Evolutionary conservation across 192 early-diverging fungal species (phyloP), one percentile per base, ranked within the genome.

Genomic region (Coemansia sp.): DNA sequence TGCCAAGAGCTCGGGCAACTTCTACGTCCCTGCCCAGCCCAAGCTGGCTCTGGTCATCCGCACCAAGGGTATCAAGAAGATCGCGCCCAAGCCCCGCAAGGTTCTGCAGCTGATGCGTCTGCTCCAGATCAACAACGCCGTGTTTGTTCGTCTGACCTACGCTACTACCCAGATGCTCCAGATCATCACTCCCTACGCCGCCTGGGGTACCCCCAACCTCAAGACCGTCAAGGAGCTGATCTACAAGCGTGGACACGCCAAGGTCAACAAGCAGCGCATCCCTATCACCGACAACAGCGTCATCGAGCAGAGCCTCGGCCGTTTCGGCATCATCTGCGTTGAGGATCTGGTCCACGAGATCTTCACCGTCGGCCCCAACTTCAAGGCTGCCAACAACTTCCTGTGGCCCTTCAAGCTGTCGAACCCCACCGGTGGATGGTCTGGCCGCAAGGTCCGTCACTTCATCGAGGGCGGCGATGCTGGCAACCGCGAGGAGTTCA

Each of bases 21-120:
- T 92, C 87, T 98, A 94, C 85, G 96, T 99, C 38, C 89, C 94
- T 56, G 90, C 92, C 58, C 91, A 99, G 85, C 86, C 93, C 83
- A 96, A 97, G 88, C 91, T 99, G 57, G 94, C 92, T 67, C 97
- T 99, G 67, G 96, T 99, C 64, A 84, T 99, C 85, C 94, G 97
- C 86, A 94, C 97, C 85, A 98, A 97, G 91, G 96, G 95, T 97
- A 96, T 99, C 90, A 98, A 96, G 91, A 93, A 97, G 87, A 91
- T 99, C 71, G 87, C 96, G 32, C 97, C 96, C 83, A 99, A 99
- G 91, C 95, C 97, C 75, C 89, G 94, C 81, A 99, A 99, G 93
- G 93, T 98, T 62, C 89, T 99, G 68, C 96, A 98, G 87, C 90
- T 99, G 71, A 85, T 99, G 76, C 96, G 96, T 90, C 88, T 99